Conservation (phyloP, 2,329 filamentous ascomycete genomes). For the Cladobotryum mycophilum region DNA sequence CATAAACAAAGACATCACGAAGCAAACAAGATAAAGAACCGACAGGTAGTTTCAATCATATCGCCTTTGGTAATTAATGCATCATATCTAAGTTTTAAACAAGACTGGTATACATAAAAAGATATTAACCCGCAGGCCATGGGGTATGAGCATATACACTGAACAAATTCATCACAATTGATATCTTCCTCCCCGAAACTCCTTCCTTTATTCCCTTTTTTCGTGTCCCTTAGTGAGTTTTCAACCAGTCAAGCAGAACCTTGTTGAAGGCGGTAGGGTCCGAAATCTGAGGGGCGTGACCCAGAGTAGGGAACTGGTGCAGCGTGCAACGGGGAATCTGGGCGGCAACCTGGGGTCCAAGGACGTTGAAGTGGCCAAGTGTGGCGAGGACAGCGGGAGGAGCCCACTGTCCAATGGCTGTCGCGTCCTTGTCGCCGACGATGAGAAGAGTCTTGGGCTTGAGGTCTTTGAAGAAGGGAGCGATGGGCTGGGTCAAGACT, state of each 20-base stretch:
- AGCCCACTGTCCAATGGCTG: constrained; percentile 49
- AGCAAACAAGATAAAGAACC: no score
- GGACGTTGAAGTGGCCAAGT: constrained; percentile 43
- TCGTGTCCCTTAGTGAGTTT: not conserved
- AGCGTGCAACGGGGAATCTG: constrained; percentile 39
- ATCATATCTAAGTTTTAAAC: not conserved
- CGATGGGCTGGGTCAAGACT: constrained; percentile 46
- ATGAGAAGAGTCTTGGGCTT: constrained; percentile 41
- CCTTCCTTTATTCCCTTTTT: not conserved
- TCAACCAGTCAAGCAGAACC: constrained; percentile 37
- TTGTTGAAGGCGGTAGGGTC: constrained; percentile 40
- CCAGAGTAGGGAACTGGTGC: constrained; percentile 41
- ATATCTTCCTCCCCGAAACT: no score
- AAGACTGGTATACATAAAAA: not conserved
- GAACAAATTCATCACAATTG: not conserved
- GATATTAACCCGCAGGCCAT: not conserved
- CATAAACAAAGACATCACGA: no score
- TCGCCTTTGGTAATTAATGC: not conserved
- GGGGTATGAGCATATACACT: not conserved
- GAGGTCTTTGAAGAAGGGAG: constrained; percentile 43
- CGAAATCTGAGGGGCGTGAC: constrained; percentile 49
- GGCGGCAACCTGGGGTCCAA: constrained; percentile 39
- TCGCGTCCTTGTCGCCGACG: constrained; percentile 46
- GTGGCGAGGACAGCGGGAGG: constrained; percentile 35
- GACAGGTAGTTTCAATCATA: no score